These are phyloP conservation scores for Trichosporon sp. DNA, from an alignment of 1,284 basidiomycete genomes.

Conservation along the genomic window DNA sequence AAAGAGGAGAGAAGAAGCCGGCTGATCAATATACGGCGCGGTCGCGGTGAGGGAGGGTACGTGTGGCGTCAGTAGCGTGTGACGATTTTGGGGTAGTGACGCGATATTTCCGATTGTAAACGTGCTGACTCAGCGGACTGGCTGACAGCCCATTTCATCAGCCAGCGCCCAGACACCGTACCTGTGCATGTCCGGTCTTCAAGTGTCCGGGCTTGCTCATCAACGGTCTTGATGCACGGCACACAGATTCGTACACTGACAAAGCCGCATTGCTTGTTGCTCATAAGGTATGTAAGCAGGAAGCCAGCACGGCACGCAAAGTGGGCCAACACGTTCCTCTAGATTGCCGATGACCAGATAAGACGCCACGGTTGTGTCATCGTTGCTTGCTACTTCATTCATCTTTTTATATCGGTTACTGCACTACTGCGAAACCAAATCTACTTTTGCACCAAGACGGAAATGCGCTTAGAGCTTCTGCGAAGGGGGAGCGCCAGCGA, in stretches of 20 bases:
- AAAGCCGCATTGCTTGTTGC: not conserved
- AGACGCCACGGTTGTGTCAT: not conserved
- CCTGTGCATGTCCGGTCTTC: not conserved
- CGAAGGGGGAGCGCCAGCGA: constrained; percentile 51
- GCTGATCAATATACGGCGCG: not conserved
- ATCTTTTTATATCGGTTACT: constrained; percentile 11
- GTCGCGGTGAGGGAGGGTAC: not conserved
- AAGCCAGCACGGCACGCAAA: not conserved
- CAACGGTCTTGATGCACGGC: not conserved
- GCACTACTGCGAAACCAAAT: constrained; percentile 11
- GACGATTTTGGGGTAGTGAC: constrained; percentile 20
- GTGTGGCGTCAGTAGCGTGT: constrained; percentile 13
- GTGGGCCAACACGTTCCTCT: not conserved
- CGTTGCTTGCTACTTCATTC: not conserved
- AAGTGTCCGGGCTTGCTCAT: not conserved
- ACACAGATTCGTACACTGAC: not conserved
- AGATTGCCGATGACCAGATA: not conserved
- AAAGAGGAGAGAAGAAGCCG: not conserved
- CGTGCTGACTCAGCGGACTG: constrained; percentile 12
- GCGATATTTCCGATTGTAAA: constrained; percentile 18
- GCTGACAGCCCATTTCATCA: not conserved
- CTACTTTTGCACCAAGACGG: constrained; percentile 16
- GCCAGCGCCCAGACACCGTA: not conserved
- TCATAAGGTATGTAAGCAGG: not conserved
- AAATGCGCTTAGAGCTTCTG: constrained; percentile 48